phyloP scores from a whole-genome alignment of 768 basidiomycete species.

The Pulveroboletus sp. region DNA sequence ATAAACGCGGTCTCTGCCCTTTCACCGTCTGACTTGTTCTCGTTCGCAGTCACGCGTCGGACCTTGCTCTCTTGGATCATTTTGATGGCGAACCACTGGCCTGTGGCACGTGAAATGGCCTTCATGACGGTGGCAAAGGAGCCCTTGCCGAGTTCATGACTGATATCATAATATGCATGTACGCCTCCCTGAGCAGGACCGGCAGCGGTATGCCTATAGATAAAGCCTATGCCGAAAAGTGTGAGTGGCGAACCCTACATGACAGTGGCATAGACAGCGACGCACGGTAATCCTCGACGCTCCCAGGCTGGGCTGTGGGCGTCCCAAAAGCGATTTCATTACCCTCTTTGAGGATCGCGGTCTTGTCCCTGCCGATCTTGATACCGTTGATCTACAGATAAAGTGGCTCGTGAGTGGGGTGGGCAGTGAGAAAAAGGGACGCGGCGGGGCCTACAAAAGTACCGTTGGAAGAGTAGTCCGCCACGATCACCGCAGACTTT shows the following conservation, averaged over 20 bases:
- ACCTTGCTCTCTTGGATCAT: conserved; percentile 61
- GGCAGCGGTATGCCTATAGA: conserved; percentile 61
- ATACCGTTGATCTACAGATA: conserved; percentile 35
- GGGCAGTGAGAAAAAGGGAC: conserved; percentile 14
- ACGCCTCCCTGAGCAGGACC: conserved; percentile 49
- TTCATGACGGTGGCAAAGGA: conserved; percentile 89
- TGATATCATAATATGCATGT: conserved; percentile 62
- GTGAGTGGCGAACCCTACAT: not conserved
- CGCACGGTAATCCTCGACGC: conserved; percentile 72
- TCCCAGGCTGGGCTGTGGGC: conserved; percentile 39
- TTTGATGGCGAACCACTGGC: conserved; percentile 82
- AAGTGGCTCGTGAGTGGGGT: conserved; percentile 6
- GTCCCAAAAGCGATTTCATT: conserved; percentile 87
- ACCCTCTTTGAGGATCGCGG: conserved; percentile 50
- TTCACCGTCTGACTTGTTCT: conserved; percentile 25
- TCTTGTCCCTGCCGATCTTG: conserved; percentile 36
- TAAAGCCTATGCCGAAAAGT: conserved; percentile 46
- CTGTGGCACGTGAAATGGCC: conserved; percentile 66
- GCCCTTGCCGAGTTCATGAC: conserved; percentile 77
- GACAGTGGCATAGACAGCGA: conserved; percentile 11
- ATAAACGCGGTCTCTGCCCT: conserved; percentile 42
- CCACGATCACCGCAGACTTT: conserved; percentile 31
- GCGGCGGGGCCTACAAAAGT: conserved; percentile 33
- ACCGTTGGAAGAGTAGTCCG: conserved; percentile 40
- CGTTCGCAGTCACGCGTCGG: conserved; percentile 33